Evolutionary conservation across 2,329 filamentous ascomycete genomes (phyloP).

Genomic region (Talaromyces amestolkiae): DNA sequence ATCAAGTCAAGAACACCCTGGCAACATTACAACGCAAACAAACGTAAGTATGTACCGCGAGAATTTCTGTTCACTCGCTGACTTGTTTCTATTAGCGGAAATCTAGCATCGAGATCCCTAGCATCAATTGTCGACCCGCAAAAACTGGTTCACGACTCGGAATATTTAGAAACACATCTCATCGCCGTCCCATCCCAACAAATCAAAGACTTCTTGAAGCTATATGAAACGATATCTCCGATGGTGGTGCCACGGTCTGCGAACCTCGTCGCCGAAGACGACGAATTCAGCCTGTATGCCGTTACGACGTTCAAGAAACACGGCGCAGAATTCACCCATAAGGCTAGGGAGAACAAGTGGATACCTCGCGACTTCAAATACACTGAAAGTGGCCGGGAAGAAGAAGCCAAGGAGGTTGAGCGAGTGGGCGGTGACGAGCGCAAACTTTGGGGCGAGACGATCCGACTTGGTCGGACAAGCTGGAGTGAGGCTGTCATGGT

Average conservation of each 20-base stretch:
- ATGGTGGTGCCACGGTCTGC: slow-evolving; percentile 95
- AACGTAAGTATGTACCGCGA: slow-evolving; percentile 57
- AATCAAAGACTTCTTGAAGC: slow-evolving; percentile 83
- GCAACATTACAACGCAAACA: slow-evolving; percentile 80
- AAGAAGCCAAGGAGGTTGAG: slow-evolving; percentile 83
- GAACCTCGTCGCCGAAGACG: slow-evolving; percentile 74
- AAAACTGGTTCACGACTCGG: slow-evolving; percentile 80
- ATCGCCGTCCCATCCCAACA: slow-evolving; percentile 78
- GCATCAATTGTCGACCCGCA: slow-evolving; percentile 81
- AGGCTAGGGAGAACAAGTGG: slow-evolving; percentile 90
- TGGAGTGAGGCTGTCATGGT: slow-evolving; percentile 97
- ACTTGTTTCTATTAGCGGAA: slow-evolving; percentile 61
- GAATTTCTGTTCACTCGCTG: not conserved
- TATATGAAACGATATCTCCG: slow-evolving; percentile 80
- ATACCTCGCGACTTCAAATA: slow-evolving; percentile 93
- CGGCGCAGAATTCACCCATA: slow-evolving; percentile 81
- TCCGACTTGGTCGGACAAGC: slow-evolving; percentile 82
- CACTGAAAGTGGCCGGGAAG: slow-evolving; percentile 82
- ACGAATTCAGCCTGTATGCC: slow-evolving; percentile 83
- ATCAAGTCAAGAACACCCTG: slow-evolving; percentile 80
- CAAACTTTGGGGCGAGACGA: slow-evolving; percentile 87
- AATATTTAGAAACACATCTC: slow-evolving; percentile 95
- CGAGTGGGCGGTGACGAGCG: slow-evolving; percentile 78
- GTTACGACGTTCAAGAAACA: slow-evolving; percentile 95
- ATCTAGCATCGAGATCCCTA: slow-evolving; percentile 89